Evolutionary conservation across 1,284 basidiomycete species (phyloP).

Genomic region (Caloboletus firmus): DNA sequence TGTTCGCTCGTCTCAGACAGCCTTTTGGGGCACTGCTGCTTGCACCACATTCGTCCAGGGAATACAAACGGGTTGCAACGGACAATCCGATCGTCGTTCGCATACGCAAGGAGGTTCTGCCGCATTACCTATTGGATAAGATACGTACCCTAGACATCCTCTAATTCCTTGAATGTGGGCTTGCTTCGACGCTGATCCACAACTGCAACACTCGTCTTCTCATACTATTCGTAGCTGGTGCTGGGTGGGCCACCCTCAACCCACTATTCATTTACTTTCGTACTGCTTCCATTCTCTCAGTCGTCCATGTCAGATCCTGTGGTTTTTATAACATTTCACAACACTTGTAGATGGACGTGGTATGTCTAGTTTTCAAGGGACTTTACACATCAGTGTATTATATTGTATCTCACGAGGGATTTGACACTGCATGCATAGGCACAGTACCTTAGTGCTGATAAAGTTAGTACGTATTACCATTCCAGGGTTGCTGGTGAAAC

Average conservation of each 20-base stretch:
- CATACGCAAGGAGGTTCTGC: constrained; percentile 13
- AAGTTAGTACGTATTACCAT: too few relatives aligned
- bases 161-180: background rate
- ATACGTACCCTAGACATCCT: constrained; percentile 23
- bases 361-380: too few relatives aligned
- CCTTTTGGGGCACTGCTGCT: constrained; percentile 24
- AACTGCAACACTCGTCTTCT: background rate
- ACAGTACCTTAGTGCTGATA: too few relatives aligned
- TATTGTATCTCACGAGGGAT: too few relatives aligned
- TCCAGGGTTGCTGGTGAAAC: background rate
- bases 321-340: background rate
- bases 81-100: constrained; percentile 17
- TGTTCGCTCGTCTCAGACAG: constrained; percentile 20
- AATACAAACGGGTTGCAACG: constrained; percentile 22
- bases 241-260: background rate
- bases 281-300: background rate
- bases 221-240: background rate
- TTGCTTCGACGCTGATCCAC: background rate
- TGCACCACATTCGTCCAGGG: constrained; percentile 8
- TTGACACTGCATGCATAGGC: too few relatives aligned
- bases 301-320: background rate
- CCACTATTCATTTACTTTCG: background rate
- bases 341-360: background rate
- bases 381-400: too few relatives aligned
- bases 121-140: constrained; percentile 13